Conservation (phyloP, 257 asterid genomes). For the Lantana camara region DNA sequence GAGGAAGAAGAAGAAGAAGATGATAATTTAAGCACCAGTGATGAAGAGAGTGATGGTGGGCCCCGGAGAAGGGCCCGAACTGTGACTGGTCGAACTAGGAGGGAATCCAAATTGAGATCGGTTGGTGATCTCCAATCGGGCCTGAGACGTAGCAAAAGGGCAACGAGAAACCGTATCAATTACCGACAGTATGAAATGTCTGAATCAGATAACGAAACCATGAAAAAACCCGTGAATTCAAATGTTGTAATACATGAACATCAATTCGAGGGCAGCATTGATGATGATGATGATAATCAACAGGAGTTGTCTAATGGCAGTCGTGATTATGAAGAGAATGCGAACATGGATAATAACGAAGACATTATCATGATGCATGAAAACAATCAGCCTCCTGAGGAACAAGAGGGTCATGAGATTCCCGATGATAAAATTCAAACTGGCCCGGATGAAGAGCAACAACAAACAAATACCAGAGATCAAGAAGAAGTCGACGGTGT, state of each 20-base stretch:
- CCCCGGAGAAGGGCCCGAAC: slow-evolving; percentile 43
- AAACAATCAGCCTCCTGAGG: slow-evolving; percentile 38
- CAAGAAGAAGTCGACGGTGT: slow-evolving; percentile 57
- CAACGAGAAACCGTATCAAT: slow-evolving; percentile 72
- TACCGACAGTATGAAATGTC: slow-evolving; percentile 77
- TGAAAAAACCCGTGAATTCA: slow-evolving; percentile 57
- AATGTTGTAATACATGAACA: slow-evolving; percentile 39
- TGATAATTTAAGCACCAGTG: slow-evolving; percentile 56
- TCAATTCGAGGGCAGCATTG: not conserved
- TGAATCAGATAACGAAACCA: slow-evolving; percentile 68
- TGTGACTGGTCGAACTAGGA: slow-evolving; percentile 63
- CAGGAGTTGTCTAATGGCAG: slow-evolving; percentile 57
- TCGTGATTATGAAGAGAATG: slow-evolving; percentile 55
- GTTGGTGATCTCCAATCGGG: slow-evolving; percentile 67
- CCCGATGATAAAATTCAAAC: slow-evolving; percentile 34
- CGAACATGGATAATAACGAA: not conserved
- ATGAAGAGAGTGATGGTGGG: slow-evolving; percentile 51
- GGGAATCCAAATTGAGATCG: slow-evolving; percentile 68
- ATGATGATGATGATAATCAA: slow-evolving; percentile 49
- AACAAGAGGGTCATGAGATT: slow-evolving; percentile 38
- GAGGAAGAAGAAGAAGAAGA: slow-evolving; percentile 80
- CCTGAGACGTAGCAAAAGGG: slow-evolving; percentile 88
- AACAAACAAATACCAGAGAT: slow-evolving; percentile 34
- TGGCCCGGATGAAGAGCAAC: slow-evolving; percentile 30
- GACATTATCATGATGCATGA: slow-evolving; percentile 34